A percentile compares a stretch with the other conserved stretches of the same genome.
phyloP scores from a whole-genome alignment of 371 early-diverging fungal species.

The Lichtheimia ornata region DNA sequence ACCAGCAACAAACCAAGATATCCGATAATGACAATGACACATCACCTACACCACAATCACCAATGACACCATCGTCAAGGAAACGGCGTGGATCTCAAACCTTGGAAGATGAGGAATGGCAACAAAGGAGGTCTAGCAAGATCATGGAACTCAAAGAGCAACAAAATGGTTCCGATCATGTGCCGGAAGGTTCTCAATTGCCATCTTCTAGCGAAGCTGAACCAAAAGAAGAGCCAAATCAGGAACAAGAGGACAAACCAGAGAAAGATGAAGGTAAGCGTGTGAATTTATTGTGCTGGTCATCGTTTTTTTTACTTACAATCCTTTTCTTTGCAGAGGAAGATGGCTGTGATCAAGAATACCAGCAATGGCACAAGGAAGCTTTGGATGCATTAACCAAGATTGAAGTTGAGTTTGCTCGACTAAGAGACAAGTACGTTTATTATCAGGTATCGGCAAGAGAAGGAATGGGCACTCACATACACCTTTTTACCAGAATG shows the following conservation, averaged over 20 bases:
- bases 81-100: slow-evolving; percentile 12
- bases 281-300: neutral
- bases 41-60: slow-evolving; percentile 4
- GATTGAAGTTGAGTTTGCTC: slow-evolving; percentile 54
- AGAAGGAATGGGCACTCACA: neutral
- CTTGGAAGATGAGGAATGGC: slow-evolving; percentile 15
- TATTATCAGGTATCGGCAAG: neutral
- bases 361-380: slow-evolving; percentile 39
- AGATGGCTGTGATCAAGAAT: slow-evolving; percentile 21
- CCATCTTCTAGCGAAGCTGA: neutral
- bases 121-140: slow-evolving; percentile 13
- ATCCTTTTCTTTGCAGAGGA: neutral
- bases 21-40: neutral
- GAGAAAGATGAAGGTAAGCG: neutral
- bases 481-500: slow-evolving; percentile 32
- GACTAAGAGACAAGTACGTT: slow-evolving; percentile 50
- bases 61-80: neutral
- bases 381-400: slow-evolving; percentile 48
- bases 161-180: too few species aligned
- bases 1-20: neutral
- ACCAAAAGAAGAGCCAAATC: slow-evolving; percentile 1
- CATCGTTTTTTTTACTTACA: too few species aligned
- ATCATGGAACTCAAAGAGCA: slow-evolving; percentile 4
- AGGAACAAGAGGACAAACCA: neutral
- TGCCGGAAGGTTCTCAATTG: too few species aligned